Base-by-base conservation (phyloP, 306 rosid genomes). In the Malus sieversii region DNA sequence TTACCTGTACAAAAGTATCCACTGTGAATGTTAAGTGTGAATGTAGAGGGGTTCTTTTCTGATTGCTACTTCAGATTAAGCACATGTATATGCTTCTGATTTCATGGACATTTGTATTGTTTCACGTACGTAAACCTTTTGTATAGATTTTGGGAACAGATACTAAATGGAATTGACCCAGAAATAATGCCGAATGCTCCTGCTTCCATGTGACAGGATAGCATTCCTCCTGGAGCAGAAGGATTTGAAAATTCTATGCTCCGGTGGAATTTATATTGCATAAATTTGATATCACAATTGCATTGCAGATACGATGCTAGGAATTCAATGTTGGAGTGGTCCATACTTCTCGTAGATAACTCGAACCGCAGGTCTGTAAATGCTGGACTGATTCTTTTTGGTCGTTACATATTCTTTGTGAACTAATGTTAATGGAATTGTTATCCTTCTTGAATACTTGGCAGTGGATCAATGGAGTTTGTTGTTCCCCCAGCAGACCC, bases 401-500 rank as follows among this genome's bases (percentile, higher is more conserved):
- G 9, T 25, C 15, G 45, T 55, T 79, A 51, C 59, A 51, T 20
- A 53, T 16, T 80, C 42, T 12, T 23, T 6, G 63, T 61, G 63
- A 68, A 10, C 48, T 55, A 59, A 52, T 68, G 27, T 63, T 73
- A 68, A 25, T 18, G 5, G 27, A 53, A 40, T 71, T 44, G 29
- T 48, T n/a, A 75, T 70, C 30, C 27, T 62, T 23, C 32, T 46
- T 58, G 38, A 73, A 66, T 46, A 52, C 62, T 76, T 87, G 79
- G 80, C 92, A 95, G 98, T 83, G 97, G 98, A 66, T 90, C 97
- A 3, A 77, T 92, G 97, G 97, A 92, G 80, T 95, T 95, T 78
- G 97, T 92, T 75, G 96, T 95, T 84, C 97, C 97, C 20, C 90
- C 83, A 68, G 87, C 92, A 19, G 97, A 95, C 79, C 83, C 98